These are phyloP conservation scores for Cladorrhinum sp. DNA, from an alignment of 2,329 filamentous ascomycete species.

Conservation along the genomic window DNA sequence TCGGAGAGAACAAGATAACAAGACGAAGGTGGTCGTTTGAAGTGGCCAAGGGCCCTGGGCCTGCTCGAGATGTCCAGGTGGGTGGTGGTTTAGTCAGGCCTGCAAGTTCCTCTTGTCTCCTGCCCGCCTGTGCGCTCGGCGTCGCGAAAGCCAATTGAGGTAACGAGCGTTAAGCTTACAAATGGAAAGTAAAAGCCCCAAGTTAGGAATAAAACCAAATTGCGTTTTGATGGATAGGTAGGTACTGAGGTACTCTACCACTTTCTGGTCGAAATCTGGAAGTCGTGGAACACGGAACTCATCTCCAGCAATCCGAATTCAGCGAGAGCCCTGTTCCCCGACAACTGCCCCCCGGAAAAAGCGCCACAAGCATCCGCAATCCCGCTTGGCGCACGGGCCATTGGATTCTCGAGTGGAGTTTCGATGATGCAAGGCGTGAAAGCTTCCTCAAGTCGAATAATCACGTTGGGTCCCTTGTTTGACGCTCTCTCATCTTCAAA, in stretches of 20 bases:
- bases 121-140: neutral
- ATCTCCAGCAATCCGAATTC: neutral
- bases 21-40: neutral
- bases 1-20: neutral
- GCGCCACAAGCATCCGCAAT: neutral
- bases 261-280: no score
- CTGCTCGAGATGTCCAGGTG: neutral
- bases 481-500: no score
- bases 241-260: no score
- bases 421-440: neutral
- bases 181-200: neutral
- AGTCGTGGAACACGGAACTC: neutral
- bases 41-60: neutral
- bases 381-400: neutral
- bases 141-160: neutral
- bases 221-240: no score
- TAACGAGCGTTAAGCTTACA: neutral
- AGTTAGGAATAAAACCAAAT: no score
- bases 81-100: neutral
- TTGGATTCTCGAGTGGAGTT: neutral
- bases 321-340: neutral
- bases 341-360: neutral
- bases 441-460: no score
- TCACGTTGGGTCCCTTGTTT: no score
- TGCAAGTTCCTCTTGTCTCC: neutral